phyloP scores from a whole-genome alignment of 1,284 basidiomycete species.

The Cerioporus squamosus region DNA sequence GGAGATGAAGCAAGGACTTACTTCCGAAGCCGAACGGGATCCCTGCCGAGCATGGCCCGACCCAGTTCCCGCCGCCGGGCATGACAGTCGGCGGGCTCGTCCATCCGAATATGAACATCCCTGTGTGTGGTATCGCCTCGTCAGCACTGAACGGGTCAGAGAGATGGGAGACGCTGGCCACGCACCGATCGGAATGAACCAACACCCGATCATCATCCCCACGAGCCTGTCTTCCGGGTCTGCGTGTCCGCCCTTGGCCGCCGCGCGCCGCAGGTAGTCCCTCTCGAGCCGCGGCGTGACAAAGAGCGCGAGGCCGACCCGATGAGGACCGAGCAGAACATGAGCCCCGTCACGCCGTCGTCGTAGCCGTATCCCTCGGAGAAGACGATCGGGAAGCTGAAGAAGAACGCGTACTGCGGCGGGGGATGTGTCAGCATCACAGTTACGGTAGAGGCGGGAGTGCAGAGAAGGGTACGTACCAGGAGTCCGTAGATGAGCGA shows the following conservation, averaged over 20 bases:
- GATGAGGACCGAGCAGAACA: constrained; percentile 74
- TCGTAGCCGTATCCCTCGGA: constrained; percentile 55
- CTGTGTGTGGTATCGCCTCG: not conserved
- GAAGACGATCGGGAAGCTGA: constrained; percentile 64
- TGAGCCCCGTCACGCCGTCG: constrained; percentile 59
- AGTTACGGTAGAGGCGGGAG: not conserved
- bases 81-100: constrained; percentile 34
- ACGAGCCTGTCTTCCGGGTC: constrained; percentile 58
- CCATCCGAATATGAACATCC: constrained; percentile 47
- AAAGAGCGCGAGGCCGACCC: constrained; percentile 59
- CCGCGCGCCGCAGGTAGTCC: constrained; percentile 40
- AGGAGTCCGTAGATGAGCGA: constrained; percentile 70
- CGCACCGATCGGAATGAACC: constrained; percentile 41
- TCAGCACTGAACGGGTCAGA: not conserved
- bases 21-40: constrained; percentile 56
- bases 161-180: constrained; percentile 30
- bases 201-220: constrained; percentile 53
- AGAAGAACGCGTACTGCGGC: constrained; percentile 51
- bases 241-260: constrained; percentile 46
- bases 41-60: constrained; percentile 48
- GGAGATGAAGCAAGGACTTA: constrained; percentile 8
- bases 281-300: constrained; percentile 44
- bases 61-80: constrained; percentile 41
- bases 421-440: not conserved
- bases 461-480: not conserved